Evolutionary conservation across 2,329 filamentous ascomycete species (phyloP).

Genomic region (Ophiocordyceps robertsii): DNA sequence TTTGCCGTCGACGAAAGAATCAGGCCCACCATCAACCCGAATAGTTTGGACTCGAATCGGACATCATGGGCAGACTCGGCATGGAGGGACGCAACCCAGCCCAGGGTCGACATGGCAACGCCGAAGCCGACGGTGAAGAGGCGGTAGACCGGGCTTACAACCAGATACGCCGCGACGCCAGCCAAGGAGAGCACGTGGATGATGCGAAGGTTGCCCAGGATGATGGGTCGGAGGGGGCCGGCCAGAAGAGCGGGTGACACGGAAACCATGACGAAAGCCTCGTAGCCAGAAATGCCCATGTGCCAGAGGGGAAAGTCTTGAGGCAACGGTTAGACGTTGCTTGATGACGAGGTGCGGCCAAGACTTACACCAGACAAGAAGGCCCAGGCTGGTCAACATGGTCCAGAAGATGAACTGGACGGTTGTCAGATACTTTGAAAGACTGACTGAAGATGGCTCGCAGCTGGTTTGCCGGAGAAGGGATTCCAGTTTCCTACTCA

Average conservation of each 20-base stretch:
- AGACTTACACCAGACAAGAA: slow-evolving; percentile 83
- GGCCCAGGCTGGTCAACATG: slow-evolving; percentile 74
- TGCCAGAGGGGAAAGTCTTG: slow-evolving; percentile 92
- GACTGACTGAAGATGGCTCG: neutral
- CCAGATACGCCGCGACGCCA: slow-evolving; percentile 67
- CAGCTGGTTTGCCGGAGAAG: too few species aligned
- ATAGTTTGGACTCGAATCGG: slow-evolving; percentile 68
- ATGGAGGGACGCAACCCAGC: slow-evolving; percentile 73
- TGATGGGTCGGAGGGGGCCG: slow-evolving; percentile 50
- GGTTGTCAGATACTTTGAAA: slow-evolving; percentile 6
- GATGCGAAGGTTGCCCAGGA: slow-evolving; percentile 54
- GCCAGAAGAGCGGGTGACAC: slow-evolving; percentile 72
- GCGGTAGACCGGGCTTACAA: slow-evolving; percentile 58
- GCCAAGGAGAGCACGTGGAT: slow-evolving; percentile 66
- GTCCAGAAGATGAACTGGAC: slow-evolving; percentile 87
- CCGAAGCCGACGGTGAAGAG: slow-evolving; percentile 73
- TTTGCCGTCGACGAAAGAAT: slow-evolving; percentile 80
- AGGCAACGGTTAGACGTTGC: slow-evolving; percentile 6
- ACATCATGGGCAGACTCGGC: slow-evolving; percentile 61
- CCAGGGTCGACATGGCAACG: slow-evolving; percentile 66
- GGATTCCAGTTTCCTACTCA: slow-evolving; percentile 28
- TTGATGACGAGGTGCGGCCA: neutral
- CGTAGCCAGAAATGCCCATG: slow-evolving; percentile 97
- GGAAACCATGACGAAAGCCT: slow-evolving; percentile 75
- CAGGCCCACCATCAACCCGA: slow-evolving; percentile 70